Percentiles rank a stretch among this genome's conserved stretches.
These are phyloP conservation scores for Dissophora globulifera DNA, from an alignment of 192 early-diverging fungal species.

Conservation along the genomic window DNA sequence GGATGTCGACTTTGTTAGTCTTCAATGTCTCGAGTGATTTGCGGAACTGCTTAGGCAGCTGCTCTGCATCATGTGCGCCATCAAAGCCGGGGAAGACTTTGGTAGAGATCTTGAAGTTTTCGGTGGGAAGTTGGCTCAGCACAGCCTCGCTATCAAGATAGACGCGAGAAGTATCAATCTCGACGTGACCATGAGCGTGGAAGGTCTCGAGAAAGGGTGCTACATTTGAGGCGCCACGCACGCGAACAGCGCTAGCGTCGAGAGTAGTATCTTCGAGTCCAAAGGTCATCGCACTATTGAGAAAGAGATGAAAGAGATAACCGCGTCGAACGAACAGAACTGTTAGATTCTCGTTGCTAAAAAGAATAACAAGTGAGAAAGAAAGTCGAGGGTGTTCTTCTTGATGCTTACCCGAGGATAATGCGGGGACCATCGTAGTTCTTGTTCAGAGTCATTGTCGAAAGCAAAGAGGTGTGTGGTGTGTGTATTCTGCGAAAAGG, in stretches of 20 bases:
- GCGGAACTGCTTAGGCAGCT: constrained; percentile 21
- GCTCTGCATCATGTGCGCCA: constrained; percentile 44
- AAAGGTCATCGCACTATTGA: constrained; percentile 52
- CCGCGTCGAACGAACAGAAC: background rate
- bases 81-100: constrained; percentile 33
- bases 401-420: constrained; percentile 31
- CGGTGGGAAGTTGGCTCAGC: constrained; percentile 11
- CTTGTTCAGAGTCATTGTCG: no score
- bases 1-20: constrained; percentile 62
- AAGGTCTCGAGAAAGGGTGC: constrained; percentile 12
- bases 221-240: constrained; percentile 6
- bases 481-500: no score
- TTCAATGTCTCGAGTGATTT: constrained; percentile 47
- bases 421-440: no score
- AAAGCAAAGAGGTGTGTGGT: no score
- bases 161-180: constrained; percentile 9
- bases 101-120: constrained; percentile 60
- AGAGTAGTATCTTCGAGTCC: constrained; percentile 11
- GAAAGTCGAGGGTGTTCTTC: no score
- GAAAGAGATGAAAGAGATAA: background rate
- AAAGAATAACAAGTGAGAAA: background rate
- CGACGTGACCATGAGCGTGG: constrained; percentile 16
- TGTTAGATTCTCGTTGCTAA: background rate
- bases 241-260: background rate
- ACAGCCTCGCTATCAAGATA: constrained; percentile 16